These are phyloP conservation scores for Ambispora gerdemannii DNA, from an alignment of 192 early-diverging fungal species.

Conservation along the genomic window DNA sequence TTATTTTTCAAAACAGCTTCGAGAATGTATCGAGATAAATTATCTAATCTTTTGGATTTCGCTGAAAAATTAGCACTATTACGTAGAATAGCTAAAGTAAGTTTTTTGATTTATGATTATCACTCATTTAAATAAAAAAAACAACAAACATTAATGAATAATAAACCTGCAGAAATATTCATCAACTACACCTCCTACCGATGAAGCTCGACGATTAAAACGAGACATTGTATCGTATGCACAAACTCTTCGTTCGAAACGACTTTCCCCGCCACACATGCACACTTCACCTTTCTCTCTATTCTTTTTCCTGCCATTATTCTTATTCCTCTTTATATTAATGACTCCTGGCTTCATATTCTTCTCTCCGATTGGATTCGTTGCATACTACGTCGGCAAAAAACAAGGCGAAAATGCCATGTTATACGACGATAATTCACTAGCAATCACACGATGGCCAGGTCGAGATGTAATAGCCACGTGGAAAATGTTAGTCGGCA, in stretches of 20 bases:
- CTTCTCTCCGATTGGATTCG: slow-evolving; percentile 37
- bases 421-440: slow-evolving; percentile 42
- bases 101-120: not conserved
- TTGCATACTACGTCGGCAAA: slow-evolving; percentile 39
- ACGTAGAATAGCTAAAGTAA: slow-evolving; percentile 37
- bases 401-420: slow-evolving; percentile 42
- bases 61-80: slow-evolving; percentile 40
- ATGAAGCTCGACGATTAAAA: slow-evolving; percentile 27
- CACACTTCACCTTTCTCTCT: slow-evolving; percentile 28
- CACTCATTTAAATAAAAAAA: not conserved
- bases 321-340: slow-evolving; percentile 31
- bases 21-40: slow-evolving; percentile 34
- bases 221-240: slow-evolving; percentile 36
- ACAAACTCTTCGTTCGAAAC: slow-evolving; percentile 34
- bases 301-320: slow-evolving; percentile 33
- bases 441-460: slow-evolving; percentile 46
- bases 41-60: slow-evolving; percentile 33
- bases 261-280: slow-evolving; percentile 36
- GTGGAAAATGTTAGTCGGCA: slow-evolving; percentile 42
- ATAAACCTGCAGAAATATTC: slow-evolving; percentile 25
- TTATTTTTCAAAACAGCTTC: slow-evolving; percentile 40
- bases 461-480: slow-evolving; percentile 48
- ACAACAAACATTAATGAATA: not conserved
- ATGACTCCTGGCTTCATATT: slow-evolving; percentile 39
- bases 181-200: slow-evolving; percentile 23